phyloP scores from a whole-genome alignment of 805 yeast species.

The Pichia deserticola region DNA sequence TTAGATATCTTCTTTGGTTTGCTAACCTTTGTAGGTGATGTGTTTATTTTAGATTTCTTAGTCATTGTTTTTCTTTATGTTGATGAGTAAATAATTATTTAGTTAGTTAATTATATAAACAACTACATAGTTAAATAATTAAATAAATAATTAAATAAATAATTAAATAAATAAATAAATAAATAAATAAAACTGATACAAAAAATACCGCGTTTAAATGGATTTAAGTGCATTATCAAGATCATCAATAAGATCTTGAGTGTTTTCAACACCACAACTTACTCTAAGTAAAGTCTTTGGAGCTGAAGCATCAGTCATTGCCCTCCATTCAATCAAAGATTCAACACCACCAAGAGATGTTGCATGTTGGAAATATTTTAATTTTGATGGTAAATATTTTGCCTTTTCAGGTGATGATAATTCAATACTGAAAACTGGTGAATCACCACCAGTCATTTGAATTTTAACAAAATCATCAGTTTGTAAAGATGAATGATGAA shows the following conservation, averaged over 20 bases:
- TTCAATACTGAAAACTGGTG: slow-evolving; percentile 71
- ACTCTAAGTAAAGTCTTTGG: slow-evolving; percentile 57
- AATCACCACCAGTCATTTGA: slow-evolving; percentile 58
- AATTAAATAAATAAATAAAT: background rate
- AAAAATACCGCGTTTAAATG: background rate
- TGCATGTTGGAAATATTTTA: slow-evolving; percentile 78
- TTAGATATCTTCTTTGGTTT: no score
- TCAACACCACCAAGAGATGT: slow-evolving; percentile 93
- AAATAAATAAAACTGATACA: background rate
- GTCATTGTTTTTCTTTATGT: no score
- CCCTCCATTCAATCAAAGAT: slow-evolving; percentile 86
- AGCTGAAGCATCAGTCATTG: slow-evolving; percentile 56
- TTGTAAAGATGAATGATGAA: slow-evolving; percentile 75
- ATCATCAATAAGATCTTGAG: slow-evolving; percentile 71
- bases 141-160: background rate
- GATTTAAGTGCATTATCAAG: slow-evolving; percentile 46
- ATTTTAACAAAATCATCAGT: slow-evolving; percentile 54
- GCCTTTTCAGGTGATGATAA: slow-evolving; percentile 49
- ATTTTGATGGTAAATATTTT: slow-evolving; percentile 50
- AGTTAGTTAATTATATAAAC: no score
- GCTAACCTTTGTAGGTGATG: no score
- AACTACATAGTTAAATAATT: no score
- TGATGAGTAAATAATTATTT: no score
- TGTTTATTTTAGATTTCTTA: no score
- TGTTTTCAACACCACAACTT: slow-evolving; percentile 74